phyloP scores from a whole-genome alignment of 306 rosid species.

The Cucumis sativus region DNA sequence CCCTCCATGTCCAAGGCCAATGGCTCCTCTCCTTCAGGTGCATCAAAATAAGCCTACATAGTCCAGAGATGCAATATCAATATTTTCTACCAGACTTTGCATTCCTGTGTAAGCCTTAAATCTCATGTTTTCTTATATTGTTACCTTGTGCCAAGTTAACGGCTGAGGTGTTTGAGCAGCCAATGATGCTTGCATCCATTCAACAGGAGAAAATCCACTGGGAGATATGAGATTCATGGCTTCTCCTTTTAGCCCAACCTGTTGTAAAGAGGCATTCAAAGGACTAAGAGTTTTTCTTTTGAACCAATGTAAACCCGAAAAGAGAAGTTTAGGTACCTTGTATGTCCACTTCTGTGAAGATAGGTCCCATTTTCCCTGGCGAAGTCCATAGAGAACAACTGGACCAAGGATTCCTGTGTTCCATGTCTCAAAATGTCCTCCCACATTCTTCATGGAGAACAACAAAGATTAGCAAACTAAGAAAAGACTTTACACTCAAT shows the following conservation, averaged over 20 bases:
- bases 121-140: background rate
- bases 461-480: conserved; percentile 2
- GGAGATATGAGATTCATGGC: conserved; percentile 79
- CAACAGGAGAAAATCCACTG: conserved; percentile 55
- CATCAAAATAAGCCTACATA: conserved; percentile 63
- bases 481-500: background rate
- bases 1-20: conserved; percentile 86
- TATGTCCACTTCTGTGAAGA: conserved; percentile 94
- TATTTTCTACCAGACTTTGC: background rate
- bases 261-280: conserved; percentile 7
- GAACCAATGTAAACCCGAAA: background rate
- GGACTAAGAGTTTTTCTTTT: conserved; percentile 7
- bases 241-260: conserved; percentile 95
- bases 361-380: conserved; percentile 79
- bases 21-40: conserved; percentile 77
- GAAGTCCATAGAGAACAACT: conserved; percentile 80
- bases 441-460: conserved; percentile 52
- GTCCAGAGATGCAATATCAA: conserved; percentile 7
- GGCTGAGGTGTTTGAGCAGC: conserved; percentile 62
- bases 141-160: conserved; percentile 92
- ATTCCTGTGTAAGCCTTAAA: background rate
- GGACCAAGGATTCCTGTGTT: conserved; percentile 99
- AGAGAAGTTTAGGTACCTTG: conserved; percentile 34
- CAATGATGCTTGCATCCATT: conserved; percentile 64
- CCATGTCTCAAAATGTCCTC: conserved; percentile 91